These are phyloP conservation scores for Dioscorea dumetorum DNA, from an alignment of 106 monocot genomes.

Conservation along the genomic window DNA sequence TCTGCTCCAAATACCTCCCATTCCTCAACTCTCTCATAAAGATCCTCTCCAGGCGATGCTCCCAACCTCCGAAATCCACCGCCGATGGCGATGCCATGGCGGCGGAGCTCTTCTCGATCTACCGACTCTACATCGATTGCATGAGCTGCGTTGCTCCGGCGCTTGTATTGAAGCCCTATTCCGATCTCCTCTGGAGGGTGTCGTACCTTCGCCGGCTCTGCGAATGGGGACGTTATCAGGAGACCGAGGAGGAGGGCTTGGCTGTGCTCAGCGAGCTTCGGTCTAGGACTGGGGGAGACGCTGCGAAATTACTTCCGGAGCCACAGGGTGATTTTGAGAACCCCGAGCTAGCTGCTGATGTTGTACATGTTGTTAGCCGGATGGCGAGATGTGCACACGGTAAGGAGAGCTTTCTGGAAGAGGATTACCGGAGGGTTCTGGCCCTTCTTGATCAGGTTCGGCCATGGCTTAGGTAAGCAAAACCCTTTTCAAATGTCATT, in stretches of 20 bases:
- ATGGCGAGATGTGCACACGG: background rate
- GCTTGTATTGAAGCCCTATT: background rate
- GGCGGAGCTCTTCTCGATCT: background rate
- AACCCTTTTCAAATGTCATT: background rate
- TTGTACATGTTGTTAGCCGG: background rate
- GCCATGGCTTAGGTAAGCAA: background rate
- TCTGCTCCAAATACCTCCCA: too few species aligned
- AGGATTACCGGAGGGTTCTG: background rate
- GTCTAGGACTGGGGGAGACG: background rate
- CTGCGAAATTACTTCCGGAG: background rate
- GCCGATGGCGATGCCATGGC: background rate
- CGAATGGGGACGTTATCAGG: background rate
- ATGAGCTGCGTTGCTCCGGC: background rate
- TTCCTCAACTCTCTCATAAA: too few species aligned
- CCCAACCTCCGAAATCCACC: background rate
- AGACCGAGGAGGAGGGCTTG: background rate
- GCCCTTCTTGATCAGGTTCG: background rate
- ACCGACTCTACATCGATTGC: background rate
- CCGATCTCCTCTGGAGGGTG: background rate
- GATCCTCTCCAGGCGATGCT: too few species aligned
- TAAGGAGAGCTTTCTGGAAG: background rate
- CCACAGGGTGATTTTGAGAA: background rate
- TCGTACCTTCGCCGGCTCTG: background rate
- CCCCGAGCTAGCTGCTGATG: background rate
- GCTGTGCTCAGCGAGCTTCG: background rate